Evolutionary conservation across 2,329 filamentous ascomycete genomes (phyloP).

Genomic region (Elsinoe necatrix): DNA sequence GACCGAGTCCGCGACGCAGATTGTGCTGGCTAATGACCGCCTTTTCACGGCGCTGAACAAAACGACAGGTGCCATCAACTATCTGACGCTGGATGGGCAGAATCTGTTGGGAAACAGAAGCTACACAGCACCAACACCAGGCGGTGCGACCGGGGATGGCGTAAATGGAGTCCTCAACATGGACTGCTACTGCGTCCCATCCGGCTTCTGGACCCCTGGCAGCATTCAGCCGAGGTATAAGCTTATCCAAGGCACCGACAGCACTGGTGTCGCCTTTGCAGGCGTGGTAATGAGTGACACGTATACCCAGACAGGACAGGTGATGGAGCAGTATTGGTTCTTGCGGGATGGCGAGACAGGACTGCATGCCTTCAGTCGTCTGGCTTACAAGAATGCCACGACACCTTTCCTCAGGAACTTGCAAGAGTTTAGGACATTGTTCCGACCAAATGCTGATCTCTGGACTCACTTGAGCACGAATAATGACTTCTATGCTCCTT

Average conservation of each 20-base stretch:
- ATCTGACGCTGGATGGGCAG: conserved; percentile 40
- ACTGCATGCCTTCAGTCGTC: conserved; percentile 52
- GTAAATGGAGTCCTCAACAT: conserved; percentile 47
- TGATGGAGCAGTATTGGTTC: conserved; percentile 58
- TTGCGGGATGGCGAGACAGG: conserved; percentile 55
- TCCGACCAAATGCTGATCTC: conserved; percentile 50
- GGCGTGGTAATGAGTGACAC: conserved; percentile 53
- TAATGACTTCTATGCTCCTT: conserved; percentile 46
- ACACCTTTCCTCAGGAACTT: conserved; percentile 50
- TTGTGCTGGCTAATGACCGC: conserved; percentile 39
- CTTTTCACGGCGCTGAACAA: conserved; percentile 40
- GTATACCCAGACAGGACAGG: conserved; percentile 49
- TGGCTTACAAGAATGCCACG: conserved; percentile 51
- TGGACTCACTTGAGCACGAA: conserved; percentile 58
- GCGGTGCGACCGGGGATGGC: conserved; percentile 25
- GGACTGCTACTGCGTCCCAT: conserved; percentile 55
- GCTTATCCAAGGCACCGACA: conserved; percentile 46
- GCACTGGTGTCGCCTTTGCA: conserved; percentile 45
- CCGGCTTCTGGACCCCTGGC: conserved; percentile 53
- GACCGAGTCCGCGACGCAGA: conserved; percentile 25
- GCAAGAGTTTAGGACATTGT: conserved; percentile 54
- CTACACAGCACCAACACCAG: conserved; percentile 19
- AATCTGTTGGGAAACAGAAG: conserved; percentile 44
- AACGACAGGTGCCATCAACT: conserved; percentile 34
- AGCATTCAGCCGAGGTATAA: conserved; percentile 41